These are phyloP conservation scores for Penicillium simplicissimum DNA, from an alignment of 495 filamentous ascomycete genomes.

Conservation along the genomic window DNA sequence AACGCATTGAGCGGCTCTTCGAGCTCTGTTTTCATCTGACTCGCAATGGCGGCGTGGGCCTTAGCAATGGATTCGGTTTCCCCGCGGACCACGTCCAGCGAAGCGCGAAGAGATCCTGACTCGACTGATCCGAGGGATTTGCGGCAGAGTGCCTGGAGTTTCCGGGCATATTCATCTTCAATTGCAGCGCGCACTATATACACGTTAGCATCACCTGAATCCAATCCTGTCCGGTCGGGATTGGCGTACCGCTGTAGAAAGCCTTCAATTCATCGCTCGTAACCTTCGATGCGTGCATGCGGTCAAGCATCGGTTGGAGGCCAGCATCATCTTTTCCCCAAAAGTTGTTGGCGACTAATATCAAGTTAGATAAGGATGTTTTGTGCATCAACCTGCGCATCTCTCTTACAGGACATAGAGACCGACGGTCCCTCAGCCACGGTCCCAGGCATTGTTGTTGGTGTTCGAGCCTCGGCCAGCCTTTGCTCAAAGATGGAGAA, in stretches of 20 bases:
- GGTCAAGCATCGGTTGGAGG: constrained; percentile 86
- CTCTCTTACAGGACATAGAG: constrained; percentile 59
- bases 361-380: constrained; percentile 16
- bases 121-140: constrained; percentile 92
- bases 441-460: constrained; percentile 59
- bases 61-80: constrained; percentile 97
- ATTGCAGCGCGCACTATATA: constrained; percentile 78
- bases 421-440: constrained; percentile 64
- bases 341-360: constrained; percentile 94
- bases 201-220: neutral
- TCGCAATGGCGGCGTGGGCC: constrained; percentile 83
- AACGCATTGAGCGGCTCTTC: constrained; percentile 94
- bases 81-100: constrained; percentile 81
- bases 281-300: constrained; percentile 93
- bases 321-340: constrained; percentile 99
- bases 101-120: constrained; percentile 75
- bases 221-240: neutral
- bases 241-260: constrained; percentile 76
- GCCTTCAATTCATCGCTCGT: constrained; percentile 92
- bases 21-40: constrained; percentile 95
- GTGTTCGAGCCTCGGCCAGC: constrained; percentile 44
- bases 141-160: constrained; percentile 79
- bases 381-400: neutral
- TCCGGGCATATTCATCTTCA: constrained; percentile 97
- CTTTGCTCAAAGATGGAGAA: constrained; percentile 38